Conservation (phyloP, 805 yeast species). For the Saccharomycopsis sp. region DNA sequence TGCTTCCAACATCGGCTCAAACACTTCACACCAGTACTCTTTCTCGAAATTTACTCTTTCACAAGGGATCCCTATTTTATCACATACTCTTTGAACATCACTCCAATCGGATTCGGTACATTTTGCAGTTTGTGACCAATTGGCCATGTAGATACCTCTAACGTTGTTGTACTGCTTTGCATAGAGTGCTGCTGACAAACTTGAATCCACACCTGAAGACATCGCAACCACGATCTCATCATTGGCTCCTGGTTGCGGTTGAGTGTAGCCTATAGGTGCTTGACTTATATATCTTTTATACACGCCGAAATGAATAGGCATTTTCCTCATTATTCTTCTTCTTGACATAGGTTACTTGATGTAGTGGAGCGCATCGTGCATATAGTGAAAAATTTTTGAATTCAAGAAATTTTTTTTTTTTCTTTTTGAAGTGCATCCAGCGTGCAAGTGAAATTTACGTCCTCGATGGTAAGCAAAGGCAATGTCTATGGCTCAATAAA, state of each 20-base stretch:
- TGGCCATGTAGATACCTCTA: conserved; percentile 85
- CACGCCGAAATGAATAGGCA: too few species aligned
- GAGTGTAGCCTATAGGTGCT: conserved; percentile 28
- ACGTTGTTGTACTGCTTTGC: conserved; percentile 51
- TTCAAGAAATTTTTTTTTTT: too few species aligned
- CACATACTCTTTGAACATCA: conserved; percentile 63
- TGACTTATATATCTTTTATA: background rate
- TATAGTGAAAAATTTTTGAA: too few species aligned
- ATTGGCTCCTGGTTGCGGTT: conserved; percentile 37
- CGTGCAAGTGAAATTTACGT: too few species aligned
- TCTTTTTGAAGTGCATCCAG: too few species aligned
- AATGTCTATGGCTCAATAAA: too few species aligned
- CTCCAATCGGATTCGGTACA: conserved; percentile 89
- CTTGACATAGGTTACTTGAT: too few species aligned
- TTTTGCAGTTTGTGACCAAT: conserved; percentile 65
- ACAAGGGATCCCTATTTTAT: conserved; percentile 56
- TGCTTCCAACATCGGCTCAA: conserved; percentile 79
- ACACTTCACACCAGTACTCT: conserved; percentile 91
- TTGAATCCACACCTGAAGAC: conserved; percentile 97
- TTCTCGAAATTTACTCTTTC: conserved; percentile 76
- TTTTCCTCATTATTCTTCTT: background rate
- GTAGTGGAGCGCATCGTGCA: too few species aligned
- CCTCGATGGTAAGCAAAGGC: too few species aligned
- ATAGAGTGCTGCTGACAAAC: conserved; percentile 72
- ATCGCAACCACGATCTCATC: conserved; percentile 79